phyloP scores from a whole-genome alignment of 2,329 filamentous ascomycete genomes.

The Rachicladosporium sp. region DNA sequence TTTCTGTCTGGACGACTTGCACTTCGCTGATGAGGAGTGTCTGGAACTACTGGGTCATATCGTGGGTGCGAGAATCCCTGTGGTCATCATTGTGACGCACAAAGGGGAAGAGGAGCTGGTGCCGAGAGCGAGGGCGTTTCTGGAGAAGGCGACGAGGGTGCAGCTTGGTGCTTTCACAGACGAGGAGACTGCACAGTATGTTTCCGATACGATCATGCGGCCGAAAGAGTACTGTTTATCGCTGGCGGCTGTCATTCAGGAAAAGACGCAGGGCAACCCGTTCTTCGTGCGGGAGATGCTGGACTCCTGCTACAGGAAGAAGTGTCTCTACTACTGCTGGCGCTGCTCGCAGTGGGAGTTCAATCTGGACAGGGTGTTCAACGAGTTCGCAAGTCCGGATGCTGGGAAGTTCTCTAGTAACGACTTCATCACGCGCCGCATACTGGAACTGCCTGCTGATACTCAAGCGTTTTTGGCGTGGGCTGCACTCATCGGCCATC shows the following conservation, averaged over 20 bases:
- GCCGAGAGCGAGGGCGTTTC: constrained; percentile 24
- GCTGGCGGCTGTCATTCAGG: constrained; percentile 72
- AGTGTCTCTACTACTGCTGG: constrained; percentile 87
- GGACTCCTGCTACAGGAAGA: constrained; percentile 71
- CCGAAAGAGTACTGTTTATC: constrained; percentile 59
- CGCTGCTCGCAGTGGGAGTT: constrained; percentile 70
- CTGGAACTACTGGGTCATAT: constrained; percentile 74
- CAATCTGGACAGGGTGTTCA: constrained; percentile 74
- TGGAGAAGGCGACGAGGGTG: constrained; percentile 49
- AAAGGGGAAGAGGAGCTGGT: constrained; percentile 29
- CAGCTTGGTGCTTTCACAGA: constrained; percentile 63
- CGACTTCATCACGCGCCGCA: constrained; percentile 65
- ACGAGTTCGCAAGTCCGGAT: constrained; percentile 66
- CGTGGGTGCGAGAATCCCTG: constrained; percentile 62
- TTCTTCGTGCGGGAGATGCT: constrained; percentile 90
- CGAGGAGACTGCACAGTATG: constrained; percentile 69
- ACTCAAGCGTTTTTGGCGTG: constrained; percentile 73
- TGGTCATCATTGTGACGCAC: constrained; percentile 66
- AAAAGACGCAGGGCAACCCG: constrained; percentile 77
- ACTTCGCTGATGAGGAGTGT: constrained; percentile 81
- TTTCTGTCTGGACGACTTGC: constrained; percentile 77
- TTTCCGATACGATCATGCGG: constrained; percentile 68
- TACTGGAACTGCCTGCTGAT: constrained; percentile 62
- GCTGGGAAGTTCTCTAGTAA: constrained; percentile 71
- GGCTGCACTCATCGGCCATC: constrained; percentile 70